Base-by-base conservation (phyloP, 495 filamentous ascomycete species). In the Monascus purpureus region DNA sequence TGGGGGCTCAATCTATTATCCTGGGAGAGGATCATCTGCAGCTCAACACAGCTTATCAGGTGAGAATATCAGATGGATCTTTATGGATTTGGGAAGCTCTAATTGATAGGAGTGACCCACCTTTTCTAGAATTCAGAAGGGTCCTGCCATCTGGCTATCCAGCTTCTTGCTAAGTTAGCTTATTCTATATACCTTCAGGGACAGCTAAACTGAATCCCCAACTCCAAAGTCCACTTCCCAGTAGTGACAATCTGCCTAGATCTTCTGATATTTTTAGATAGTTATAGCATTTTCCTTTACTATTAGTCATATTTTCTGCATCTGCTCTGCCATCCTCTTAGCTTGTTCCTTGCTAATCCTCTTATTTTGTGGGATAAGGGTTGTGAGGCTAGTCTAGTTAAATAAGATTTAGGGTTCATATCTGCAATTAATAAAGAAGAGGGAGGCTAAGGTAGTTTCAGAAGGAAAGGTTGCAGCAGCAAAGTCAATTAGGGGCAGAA, bases 401-500 rank as follows among this genome's bases (percentile, higher is more conserved):
- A n/a, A n/a, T n/a, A 14, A 46, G 33, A 2, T 30, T 34, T 17
- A 19, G 13, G 38, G 41, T 20, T 48, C 13, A 15, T 35, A 38
- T 2, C 42, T 42, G n/a, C 37, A 44, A 19, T 45, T 41, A 13
- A 32, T 35, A 13, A 13, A 38, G 31, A 33, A 53, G 1, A 0
- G 39, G 32, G 3, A 16, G 1, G 44, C 20, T 13, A n/a, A 4
- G 13, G 33, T 28, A 13, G 6, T 19, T 12, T 35, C 33, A 18
- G 33, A 29, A 13, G 8, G 5, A 27, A 11, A 14, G 22, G 18
- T 13, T 15, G 23, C 25, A 13, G 31, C 20, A 4, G 42, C 32
- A 25, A 59, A 53, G 19, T 61, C 13, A 9, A 42, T 38, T 2
- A 48, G 31, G 8, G 34, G 44, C 12, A 53, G 26, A 29, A 34